Evolutionary conservation across 2,329 filamentous ascomycete species (phyloP), one percentile per base, ranked within the genome.

Genomic region (Sarocladium brachiariae): DNA sequence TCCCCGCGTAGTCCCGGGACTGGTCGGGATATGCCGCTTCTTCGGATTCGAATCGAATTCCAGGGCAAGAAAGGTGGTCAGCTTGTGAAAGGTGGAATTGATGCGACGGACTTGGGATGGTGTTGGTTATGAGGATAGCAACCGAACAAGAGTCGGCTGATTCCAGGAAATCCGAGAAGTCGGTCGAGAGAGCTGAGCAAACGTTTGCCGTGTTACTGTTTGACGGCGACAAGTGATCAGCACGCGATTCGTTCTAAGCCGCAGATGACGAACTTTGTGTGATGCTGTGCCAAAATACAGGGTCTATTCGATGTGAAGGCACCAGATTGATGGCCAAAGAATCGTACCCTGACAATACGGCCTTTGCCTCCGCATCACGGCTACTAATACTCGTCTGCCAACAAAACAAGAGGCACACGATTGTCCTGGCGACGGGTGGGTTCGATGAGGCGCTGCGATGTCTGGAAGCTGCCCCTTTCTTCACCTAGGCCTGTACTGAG

Each of bases 361-460:
- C 23, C 5, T 8, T 43, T 16, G 16, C 13, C 8, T 21, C 25
- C 27, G 9, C 43, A 47, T 47, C 27, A 33, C 14, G 25, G 19
- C 25, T 47, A 47, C 25, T 47, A 47, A 33, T 47, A 31, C 43
- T 47, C 27, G 25, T 30, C 4, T 25, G 31, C 10, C 43, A 33
- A 47, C 43, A 47, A 47, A 47, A 47, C 43, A 47, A 33, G 7
- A 19, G 43, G 4, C 43, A 18, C 18, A 4, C 27, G 27, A 47
- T 47, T 47, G 43, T 47, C 43, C 43, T 10, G 43, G 43, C 25
- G 43, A 47, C 43, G 43, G 43, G 43, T 47, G 43, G 43, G 21
- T 31, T 13, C 16, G 13, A 33, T 23, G 37, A 5, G 21, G 16
- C 43, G n/a, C 19, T 18, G 25, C 24, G 43, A 47, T 33, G 10